Evolutionary conservation across 768 basidiomycete genomes (phyloP), one percentile per base, ranked within the genome.

Genomic region (Suillus luteus): DNA sequence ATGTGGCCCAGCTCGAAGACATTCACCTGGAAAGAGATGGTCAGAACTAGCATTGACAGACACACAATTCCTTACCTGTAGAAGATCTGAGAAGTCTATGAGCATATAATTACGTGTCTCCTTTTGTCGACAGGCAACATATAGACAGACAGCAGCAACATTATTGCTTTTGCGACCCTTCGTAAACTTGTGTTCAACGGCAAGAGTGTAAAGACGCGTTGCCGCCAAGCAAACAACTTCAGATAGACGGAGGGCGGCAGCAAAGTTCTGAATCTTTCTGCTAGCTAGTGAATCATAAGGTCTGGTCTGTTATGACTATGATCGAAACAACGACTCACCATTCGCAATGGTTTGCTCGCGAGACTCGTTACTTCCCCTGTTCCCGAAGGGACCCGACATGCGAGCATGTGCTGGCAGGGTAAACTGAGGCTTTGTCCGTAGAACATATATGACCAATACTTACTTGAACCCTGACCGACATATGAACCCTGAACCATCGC

Each of bases 1-100:
- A 93, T 96, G 61, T 95, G 91, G 0, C 97, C 97, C 22, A 99
- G 90, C 71, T 95, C 94, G 70, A 96, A 99, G 14, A 99, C 97
- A 72, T 99, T 98, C 65, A 98, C 93, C 95, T 96, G 68, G 19
- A 55, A 51, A 62, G 48, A 40, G 55, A 57, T 43, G 12, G 22
- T 62, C 19, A 33, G 35, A 63, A 19, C 27, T 54, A 35, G 24
- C 17, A 11, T 27, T 1, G 24, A 40, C 41, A 43, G 14, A 27
- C 5, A 19, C 46, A 43, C 9, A 33, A 17, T 31, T 61, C 3
- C 15, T 65, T 68, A 91, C 96, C 80, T 94, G 91, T 4, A 99
- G 84, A 46, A 96, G 81, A 73, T 99, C 96, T n/a, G 94, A 94
- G 70, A 99, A 99, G 78, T 99, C 97, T 66, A 99, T 99, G 31